Evolutionary conservation across 441 rosid species (phyloP), one percentile per base, ranked within the genome.

Genomic region (Adansonia grandidieri): DNA sequence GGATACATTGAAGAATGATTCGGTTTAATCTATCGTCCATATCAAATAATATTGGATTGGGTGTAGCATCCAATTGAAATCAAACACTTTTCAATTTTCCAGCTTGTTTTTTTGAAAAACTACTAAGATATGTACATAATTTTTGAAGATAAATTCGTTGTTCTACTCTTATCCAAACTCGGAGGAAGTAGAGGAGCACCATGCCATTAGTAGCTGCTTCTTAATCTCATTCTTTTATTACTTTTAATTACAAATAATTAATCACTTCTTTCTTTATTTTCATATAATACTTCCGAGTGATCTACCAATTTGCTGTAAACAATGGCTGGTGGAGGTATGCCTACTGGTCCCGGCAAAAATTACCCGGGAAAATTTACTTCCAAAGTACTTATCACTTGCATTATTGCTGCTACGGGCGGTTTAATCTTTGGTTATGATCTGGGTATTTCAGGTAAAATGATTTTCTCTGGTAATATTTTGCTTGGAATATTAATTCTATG

Each of bases 381-480:
- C 19, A 91, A 78, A 76, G 98, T 95, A 60, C 74, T 78, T 40
- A 85, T 89, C 64, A 91, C 97, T 20, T 91, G 97, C 72, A 80
- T 95, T 50, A 89, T 93, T 45, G 97, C 97, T 44, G 94, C 92
- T 89, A 91, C 89, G 92, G 97, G 97, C 5, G 97, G 97, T 78
- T 87, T 93, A 79, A 95, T 95, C 87, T 94, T 95, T 71, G 98
- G 97, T 28, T 95, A 95, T 67, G 98, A 95, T 83, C 89, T 95
- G 42, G 97, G 97, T 28, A 95, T 95, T 76, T 95, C 97, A 13
- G 97, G 99, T 53, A 53, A 53, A 11, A 6, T 10, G 17, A 0
- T 9, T 15, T 0, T 6, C 9, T 67, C 32, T 22, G 5, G n/a
- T 2, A 53, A 5, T 53, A 15, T 53, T 50, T 11, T 15, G 58